Evolutionary conservation across 2,329 filamentous ascomycete species (phyloP), one percentile per base, ranked within the genome.

Genomic region (Coniochaeta pulveracea): DNA sequence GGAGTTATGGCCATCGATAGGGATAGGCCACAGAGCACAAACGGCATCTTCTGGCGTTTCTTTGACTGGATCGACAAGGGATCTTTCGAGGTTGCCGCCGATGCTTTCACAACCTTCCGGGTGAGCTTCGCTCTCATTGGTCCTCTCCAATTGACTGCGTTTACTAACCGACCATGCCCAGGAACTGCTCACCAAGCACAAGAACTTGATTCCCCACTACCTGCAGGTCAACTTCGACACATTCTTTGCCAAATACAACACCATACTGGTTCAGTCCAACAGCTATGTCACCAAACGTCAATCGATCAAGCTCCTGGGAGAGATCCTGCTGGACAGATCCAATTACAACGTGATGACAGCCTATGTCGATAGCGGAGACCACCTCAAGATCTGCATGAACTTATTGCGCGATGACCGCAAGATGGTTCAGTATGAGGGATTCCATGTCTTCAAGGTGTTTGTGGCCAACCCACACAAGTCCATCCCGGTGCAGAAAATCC

Each of bases 381-480:
- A 98, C 52, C 72, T 98, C 46, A 98, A 98, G 63, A 82, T 96
- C 43, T 91, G 88, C 63, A 98, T 98, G 91, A 96, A 93, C 56
- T 68, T 98, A 38, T 65, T 98, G 40, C 80, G 86, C 45, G 91
- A 96, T 55, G 89, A 96, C 56, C 76, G 89, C 46, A 91, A 93
- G 58, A 98, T 98, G 88, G 91, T 98, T 40, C 91, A 96, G 58
- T 98, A 98, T 55, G 91, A 98, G 56, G 91, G 88, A 6, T 98
- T 98, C 56, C 91, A 98, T 54, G 89, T 98, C 26, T 98, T 98
- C 71, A 98, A 98, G 66, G 89, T 98, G 41, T 98, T 98, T 58
- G 91, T 96, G 34, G 91, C 91, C 39, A 98, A 98, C 54, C 91
- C 91, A 6, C 88, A 96, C 64, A 98, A 98, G 62, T 93, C 85